Evolutionary conservation across 1,284 basidiomycete species (phyloP).

Genomic region (Irpex sp.): DNA sequence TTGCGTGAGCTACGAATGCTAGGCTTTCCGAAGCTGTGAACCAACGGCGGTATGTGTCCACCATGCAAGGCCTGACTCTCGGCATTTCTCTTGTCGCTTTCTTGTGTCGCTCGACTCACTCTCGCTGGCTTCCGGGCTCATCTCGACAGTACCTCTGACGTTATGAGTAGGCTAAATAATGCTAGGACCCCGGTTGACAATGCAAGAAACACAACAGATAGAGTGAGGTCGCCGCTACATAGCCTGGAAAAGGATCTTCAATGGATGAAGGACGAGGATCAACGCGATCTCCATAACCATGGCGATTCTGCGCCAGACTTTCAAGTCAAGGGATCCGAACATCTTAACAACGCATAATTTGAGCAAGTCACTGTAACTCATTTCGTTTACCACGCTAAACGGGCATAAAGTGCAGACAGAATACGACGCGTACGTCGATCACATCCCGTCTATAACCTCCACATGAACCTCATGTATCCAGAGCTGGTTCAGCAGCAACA

Average conservation of each 20-base stretch:
- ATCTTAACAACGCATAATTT: neutral
- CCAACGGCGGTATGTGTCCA: too few relatives aligned
- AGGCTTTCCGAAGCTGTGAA: too few relatives aligned
- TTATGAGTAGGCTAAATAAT: too few relatives aligned
- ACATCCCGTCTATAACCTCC: neutral
- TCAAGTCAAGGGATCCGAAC: neutral
- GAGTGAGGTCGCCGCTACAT: neutral
- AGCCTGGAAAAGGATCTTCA: neutral
- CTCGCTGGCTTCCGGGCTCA: too few relatives aligned
- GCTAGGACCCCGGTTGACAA: neutral
- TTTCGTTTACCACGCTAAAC: neutral
- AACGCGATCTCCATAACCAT: neutral
- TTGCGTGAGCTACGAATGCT: too few relatives aligned
- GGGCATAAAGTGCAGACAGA: neutral
- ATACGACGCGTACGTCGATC: neutral
- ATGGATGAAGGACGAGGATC: neutral
- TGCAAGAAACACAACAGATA: neutral
- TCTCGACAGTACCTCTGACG: too few relatives aligned
- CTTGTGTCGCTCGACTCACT: too few relatives aligned
- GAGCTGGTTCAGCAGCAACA: neutral
- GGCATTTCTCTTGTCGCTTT: too few relatives aligned
- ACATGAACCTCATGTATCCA: neutral
- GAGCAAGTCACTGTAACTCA: neutral
- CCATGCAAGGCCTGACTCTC: too few relatives aligned
- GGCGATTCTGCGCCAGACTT: neutral